phyloP scores from a whole-genome alignment of 495 filamentous ascomycete genomes.

The Umbilicaria muhlenbergii region DNA sequence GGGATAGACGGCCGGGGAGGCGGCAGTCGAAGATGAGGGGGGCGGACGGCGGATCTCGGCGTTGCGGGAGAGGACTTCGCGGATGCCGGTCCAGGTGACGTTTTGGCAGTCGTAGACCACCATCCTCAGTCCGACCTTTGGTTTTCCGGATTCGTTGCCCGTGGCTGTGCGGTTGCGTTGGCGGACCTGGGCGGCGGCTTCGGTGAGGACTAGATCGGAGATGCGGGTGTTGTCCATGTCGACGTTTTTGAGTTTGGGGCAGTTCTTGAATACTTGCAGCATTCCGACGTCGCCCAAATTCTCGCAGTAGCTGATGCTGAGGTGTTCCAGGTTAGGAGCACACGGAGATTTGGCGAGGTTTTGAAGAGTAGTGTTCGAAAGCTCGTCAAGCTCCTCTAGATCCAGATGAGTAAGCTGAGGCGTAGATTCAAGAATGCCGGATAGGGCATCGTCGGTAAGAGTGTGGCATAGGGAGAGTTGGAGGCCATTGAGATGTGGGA shows the following conservation, averaged over 20 bases:
- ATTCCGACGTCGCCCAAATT: conserved; percentile 70
- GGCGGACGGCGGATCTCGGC: conserved; percentile 40
- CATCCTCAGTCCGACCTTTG: conserved; percentile 51
- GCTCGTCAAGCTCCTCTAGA: conserved; percentile 63
- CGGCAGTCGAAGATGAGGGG: conserved; percentile 21
- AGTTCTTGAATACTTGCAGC: conserved; percentile 65
- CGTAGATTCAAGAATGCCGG: conserved; percentile 54
- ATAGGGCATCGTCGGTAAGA: conserved; percentile 59
- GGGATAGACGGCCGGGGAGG: conserved; percentile 30
- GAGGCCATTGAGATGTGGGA: conserved; percentile 68
- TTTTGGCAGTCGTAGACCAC: conserved; percentile 81
- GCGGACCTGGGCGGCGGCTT: conserved; percentile 64
- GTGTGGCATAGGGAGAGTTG: conserved; percentile 57
- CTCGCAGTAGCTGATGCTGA: conserved; percentile 84
- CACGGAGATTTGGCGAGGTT: conserved; percentile 64
- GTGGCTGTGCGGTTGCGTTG: conserved; percentile 37
- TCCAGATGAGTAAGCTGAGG: conserved; percentile 75
- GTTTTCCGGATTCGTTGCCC: conserved; percentile 21
- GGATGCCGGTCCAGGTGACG: conserved; percentile 85
- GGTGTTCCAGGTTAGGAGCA: conserved; percentile 51
- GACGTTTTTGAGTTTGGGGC: conserved; percentile 48
- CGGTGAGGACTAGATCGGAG: conserved; percentile 72
- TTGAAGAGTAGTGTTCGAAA: conserved; percentile 60
- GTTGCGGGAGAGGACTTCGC: conserved; percentile 74
- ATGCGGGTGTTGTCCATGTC: conserved; percentile 92